Conservation (phyloP, 2,329 filamentous ascomycete genomes). For the Sporothrix schenckii region DNA sequence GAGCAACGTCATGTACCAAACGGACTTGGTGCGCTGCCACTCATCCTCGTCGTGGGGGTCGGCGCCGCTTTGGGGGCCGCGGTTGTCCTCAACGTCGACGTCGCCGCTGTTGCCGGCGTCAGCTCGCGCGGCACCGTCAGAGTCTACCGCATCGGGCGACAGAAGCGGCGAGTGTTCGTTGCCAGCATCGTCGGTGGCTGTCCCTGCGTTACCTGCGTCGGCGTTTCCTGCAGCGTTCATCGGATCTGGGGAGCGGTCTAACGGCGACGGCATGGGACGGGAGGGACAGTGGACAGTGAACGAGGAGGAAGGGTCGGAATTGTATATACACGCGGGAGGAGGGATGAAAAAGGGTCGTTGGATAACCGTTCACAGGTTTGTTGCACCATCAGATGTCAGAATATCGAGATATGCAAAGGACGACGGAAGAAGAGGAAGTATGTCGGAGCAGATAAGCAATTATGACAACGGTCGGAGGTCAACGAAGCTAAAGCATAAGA, state of each 20-base stretch:
- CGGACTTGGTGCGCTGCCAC: conserved; percentile 71
- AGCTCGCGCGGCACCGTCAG: neutral
- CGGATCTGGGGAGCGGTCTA: conserved; percentile 39
- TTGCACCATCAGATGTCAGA: neutral
- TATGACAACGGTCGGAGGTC: neutral
- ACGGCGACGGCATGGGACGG: conserved; percentile 49
- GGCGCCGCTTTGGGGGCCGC: conserved; percentile 1
- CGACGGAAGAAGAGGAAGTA: neutral
- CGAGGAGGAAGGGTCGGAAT: neutral
- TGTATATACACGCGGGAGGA: neutral
- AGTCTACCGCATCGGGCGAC: conserved; percentile 38
- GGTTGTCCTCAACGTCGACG: conserved; percentile 39
- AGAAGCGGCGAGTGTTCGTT: conserved; percentile 56
- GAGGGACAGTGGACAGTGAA: neutral
- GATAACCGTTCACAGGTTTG: neutral
- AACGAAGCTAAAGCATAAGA: neutral
- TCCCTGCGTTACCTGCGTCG: conserved; percentile 4
- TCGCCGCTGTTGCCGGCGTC: conserved; percentile 34
- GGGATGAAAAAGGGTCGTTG: neutral
- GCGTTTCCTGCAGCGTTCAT: conserved; percentile 26
- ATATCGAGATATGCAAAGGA: neutral
- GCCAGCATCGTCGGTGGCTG: conserved; percentile 38
- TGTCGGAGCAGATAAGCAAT: neutral
- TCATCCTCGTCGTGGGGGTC: conserved; percentile 50
- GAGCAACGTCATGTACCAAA: conserved; percentile 82